Base-by-base conservation (phyloP, 768 basidiomycete genomes). In the Sistotremastrum suecicum region DNA sequence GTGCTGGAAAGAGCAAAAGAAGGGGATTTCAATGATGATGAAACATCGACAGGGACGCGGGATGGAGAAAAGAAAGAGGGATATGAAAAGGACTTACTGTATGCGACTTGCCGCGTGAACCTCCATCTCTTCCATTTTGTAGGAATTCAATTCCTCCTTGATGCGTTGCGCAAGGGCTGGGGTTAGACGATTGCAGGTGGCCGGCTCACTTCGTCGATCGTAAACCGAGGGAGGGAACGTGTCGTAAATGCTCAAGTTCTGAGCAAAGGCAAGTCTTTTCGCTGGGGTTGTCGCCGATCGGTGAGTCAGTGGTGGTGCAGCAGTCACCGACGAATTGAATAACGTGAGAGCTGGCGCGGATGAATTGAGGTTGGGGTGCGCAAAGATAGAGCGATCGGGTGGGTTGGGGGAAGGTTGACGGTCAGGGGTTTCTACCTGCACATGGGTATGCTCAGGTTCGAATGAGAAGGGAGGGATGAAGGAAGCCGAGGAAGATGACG, bases 101-200 rank as follows among this genome's bases (percentile, higher is more conserved):
- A 86, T 78, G 62, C 88, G 80, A 64, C 88, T 92, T 42, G 83
- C 70, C 54, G 86, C 85, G 64, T 98, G 94, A 50, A 99, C 91
- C 61, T 92, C 89, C 94, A 99, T 98, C 68, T 97, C 91, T 65
- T 94, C 91, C 85, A 97, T 88, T 72, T 98, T 98, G 66, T 87
- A 98, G 46, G 88, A 89, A 65, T 99, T 99, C 44, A 99, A 70
- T 66, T 94, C 89, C 66, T 94, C 90, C 72, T 99, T 99, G 63
- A 99, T 98, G 55, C 83, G 74, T 69, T 97, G 89, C 37, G 94
- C 94, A 56, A 98, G 68, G 48, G 83, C 80, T 39, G 94, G 95
- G 44, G 95, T 99, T 56, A 99, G 66, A 37, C 87, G 75, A 65
- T 92, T 97, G 80, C 91, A 97, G 30, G 94, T 98, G 41, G 91